Evolutionary conservation across 2,329 filamentous ascomycete species (phyloP).

Genomic region (Colletotrichum sansevieriae): DNA sequence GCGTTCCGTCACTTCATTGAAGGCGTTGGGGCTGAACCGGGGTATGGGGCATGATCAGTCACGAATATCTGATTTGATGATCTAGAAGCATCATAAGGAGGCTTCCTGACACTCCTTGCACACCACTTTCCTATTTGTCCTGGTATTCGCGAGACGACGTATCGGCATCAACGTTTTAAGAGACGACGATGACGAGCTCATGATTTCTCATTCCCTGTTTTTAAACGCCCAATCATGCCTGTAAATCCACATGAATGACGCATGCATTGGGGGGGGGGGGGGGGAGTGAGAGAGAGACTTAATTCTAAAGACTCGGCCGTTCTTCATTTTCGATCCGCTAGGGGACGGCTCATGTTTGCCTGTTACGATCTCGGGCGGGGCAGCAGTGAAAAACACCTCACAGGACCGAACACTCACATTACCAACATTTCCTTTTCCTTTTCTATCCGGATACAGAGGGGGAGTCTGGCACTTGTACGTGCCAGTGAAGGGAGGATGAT

Average conservation of each 20-base stretch:
- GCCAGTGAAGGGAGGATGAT: conserved; percentile 48
- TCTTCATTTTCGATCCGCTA: conserved; percentile 38
- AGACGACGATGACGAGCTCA: conserved; percentile 54
- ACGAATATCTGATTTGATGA: conserved; percentile 30
- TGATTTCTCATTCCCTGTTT: conserved; percentile 53
- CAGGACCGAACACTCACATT: conserved; percentile 30
- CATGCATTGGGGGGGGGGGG: conserved; percentile 53
- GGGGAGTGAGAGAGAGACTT: too few species aligned
- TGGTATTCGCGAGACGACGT: conserved; percentile 49
- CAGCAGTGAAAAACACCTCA: conserved; percentile 13
- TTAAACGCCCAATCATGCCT: conserved; percentile 51
- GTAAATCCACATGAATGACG: conserved; percentile 61
- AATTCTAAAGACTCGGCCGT: conserved; percentile 42
- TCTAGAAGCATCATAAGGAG: conserved; percentile 18
- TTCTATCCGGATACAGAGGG: conserved; percentile 32
- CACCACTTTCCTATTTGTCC: conserved; percentile 42
- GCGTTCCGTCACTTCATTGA: conserved; percentile 30
- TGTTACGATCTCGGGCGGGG: conserved; percentile 39
- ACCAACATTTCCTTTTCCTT: conserved; percentile 37
- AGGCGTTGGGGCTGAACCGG: conserved; percentile 35
- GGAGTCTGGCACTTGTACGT: conserved; percentile 19
- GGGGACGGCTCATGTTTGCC: conserved; percentile 14
- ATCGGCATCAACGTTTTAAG: conserved; percentile 45
- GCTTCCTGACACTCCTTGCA: conserved; percentile 39
- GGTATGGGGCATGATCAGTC: conserved; percentile 35